Evolutionary conservation across 768 basidiomycete species (phyloP).

Genomic region (Amanita thiersii): DNA sequence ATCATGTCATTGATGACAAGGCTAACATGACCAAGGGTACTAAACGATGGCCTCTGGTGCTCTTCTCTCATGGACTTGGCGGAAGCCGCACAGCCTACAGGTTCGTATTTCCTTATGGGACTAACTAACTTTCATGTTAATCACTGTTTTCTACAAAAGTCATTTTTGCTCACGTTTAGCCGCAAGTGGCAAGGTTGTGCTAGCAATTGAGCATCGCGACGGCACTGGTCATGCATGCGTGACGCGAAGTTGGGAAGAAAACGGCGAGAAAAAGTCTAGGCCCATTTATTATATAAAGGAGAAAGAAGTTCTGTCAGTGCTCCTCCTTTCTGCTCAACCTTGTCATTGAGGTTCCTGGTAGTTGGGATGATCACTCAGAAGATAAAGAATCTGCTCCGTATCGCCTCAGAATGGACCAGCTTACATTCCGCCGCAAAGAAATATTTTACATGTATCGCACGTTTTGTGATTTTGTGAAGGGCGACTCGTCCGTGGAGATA

Average conservation of each 20-base stretch:
- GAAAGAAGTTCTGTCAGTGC: slow-evolving; percentile 44
- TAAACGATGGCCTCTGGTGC: slow-evolving; percentile 64
- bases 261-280: slow-evolving; percentile 18
- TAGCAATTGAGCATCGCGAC: slow-evolving; percentile 80
- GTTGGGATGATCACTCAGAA: slow-evolving; percentile 20
- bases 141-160: slow-evolving; percentile 20
- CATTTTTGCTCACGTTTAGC: slow-evolving; percentile 70
- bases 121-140: neutral
- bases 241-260: slow-evolving; percentile 23
- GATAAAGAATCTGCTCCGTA: slow-evolving; percentile 21
- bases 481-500: slow-evolving; percentile 23
- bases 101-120: slow-evolving; percentile 24
- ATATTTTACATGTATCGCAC: slow-evolving; percentile 55
- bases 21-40: slow-evolving; percentile 3
- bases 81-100: slow-evolving; percentile 69
- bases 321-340: neutral
- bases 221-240: slow-evolving; percentile 57
- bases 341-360: slow-evolving; percentile 9
- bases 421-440: slow-evolving; percentile 62
- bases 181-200: slow-evolving; percentile 70
- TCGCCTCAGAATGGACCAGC: slow-evolving; percentile 60
- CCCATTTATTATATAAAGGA: slow-evolving; percentile 46
- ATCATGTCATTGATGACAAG: slow-evolving; percentile 6
- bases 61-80: slow-evolving; percentile 82
- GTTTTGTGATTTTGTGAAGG: slow-evolving; percentile 45